phyloP scores from a whole-genome alignment of 73 alveolate species.

The Tetrahymena elliotti region DNA sequence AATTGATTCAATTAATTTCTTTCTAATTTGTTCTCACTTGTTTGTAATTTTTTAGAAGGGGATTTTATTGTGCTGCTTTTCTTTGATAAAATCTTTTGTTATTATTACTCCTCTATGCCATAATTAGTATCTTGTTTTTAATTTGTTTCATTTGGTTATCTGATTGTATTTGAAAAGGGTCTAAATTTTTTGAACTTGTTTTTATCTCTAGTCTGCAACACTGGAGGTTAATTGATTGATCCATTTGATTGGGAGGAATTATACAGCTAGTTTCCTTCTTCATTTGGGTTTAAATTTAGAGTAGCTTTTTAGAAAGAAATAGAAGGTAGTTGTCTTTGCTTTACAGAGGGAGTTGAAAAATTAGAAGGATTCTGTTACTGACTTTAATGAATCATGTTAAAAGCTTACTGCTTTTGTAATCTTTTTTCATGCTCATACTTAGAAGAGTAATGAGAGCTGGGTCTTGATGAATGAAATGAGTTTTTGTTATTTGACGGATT shows the following conservation, averaged over 20 bases:
- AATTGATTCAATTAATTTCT: no score
- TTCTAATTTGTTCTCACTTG: not conserved
- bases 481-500: not conserved
- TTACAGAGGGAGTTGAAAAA: not conserved
- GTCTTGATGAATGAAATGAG: not conserved
- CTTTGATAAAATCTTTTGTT: not conserved
- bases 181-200: not conserved
- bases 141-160: not conserved
- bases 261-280: not conserved
- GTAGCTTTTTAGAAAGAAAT: not conserved
- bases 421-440: not conserved
- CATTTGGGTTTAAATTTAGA: not conserved
- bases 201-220: not conserved
- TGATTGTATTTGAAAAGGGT: not conserved
- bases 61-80: not conserved
- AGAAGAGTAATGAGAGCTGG: not conserved
- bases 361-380: not conserved
- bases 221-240: not conserved
- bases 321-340: not conserved
- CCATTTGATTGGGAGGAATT: no score
- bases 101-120: not conserved
- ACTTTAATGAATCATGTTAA: not conserved
- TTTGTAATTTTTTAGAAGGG: not conserved
- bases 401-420: not conserved
- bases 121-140: no score